Percentiles rank a stretch among this genome's conserved stretches.
phyloP scores from a whole-genome alignment of 164 flowering plant genomes.

The Magnolia changhungtana region DNA sequence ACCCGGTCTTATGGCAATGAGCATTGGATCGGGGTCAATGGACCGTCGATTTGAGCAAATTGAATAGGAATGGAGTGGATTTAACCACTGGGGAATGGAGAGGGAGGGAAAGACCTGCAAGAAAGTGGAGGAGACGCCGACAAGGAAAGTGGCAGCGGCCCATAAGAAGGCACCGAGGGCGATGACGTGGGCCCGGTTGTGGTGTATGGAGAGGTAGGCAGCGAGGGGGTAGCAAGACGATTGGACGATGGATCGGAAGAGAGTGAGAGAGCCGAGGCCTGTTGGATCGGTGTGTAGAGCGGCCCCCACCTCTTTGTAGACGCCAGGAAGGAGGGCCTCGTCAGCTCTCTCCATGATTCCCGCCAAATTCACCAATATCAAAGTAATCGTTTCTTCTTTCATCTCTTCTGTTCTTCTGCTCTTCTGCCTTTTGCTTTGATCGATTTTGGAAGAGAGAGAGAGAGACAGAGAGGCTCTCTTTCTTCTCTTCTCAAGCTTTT shows the following conservation, averaged over 20 bases:
- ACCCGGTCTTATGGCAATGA: neutral
- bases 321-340: conserved; percentile 81
- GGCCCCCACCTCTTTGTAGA: conserved; percentile 78
- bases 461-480: neutral
- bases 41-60: neutral
- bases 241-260: conserved; percentile 78
- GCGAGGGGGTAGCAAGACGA: conserved; percentile 74
- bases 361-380: conserved; percentile 73
- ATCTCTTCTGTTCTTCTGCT: conserved; percentile 13
- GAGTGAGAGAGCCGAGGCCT: conserved; percentile 70
- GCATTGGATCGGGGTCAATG: neutral
- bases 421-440: neutral
- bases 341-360: conserved; percentile 87
- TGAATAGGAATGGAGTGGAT: neutral
- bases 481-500: neutral
- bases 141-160: conserved; percentile 94
- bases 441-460: neutral
- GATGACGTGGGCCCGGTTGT: conserved; percentile 74
- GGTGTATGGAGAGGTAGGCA: conserved; percentile 58
- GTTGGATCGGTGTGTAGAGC: conserved; percentile 79
- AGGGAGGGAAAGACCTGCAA: conserved; percentile 42
- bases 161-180: conserved; percentile 86
- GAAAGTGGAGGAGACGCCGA: conserved; percentile 73
- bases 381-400: conserved; percentile 54
- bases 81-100: neutral